A percentile compares a stretch with the other conserved stretches of the same genome.
phyloP scores from a whole-genome alignment of 202 grass and related monocot species.

The Saccharum hybrid region DNA sequence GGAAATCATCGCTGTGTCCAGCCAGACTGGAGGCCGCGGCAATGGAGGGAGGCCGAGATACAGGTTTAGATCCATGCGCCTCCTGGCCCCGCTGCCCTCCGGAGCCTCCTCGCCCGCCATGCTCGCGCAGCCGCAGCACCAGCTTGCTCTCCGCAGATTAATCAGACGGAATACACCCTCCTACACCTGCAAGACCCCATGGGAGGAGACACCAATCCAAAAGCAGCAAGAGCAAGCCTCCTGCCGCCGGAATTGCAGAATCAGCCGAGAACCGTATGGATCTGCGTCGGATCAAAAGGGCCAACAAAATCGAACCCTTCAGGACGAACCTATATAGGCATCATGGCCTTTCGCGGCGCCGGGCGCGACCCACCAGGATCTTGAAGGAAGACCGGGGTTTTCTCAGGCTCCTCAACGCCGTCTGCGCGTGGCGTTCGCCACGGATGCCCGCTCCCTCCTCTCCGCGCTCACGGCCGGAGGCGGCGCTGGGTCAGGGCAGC shows the following conservation, averaged over 20 bases:
- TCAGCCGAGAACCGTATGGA: not conserved
- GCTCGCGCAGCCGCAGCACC: not conserved
- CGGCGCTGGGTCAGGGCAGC: not conserved
- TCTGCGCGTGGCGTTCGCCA: not conserved
- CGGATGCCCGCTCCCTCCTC: not conserved
- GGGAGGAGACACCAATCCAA: conserved; percentile 4
- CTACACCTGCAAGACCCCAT: conserved; percentile 1
- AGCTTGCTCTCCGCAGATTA: not conserved
- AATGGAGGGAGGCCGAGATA: conserved; percentile 51
- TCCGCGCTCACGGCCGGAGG: not conserved
- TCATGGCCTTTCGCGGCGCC: not conserved
- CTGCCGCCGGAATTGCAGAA: not conserved
- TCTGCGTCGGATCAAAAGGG: not conserved
- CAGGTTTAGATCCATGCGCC: conserved; percentile 67
- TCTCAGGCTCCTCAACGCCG: conserved; percentile 3
- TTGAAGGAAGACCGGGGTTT: not conserved
- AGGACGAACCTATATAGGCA: not conserved
- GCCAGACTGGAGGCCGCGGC: conserved; percentile 48
- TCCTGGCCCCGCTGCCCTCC: conserved; percentile 38
- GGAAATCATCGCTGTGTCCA: conserved; percentile 23
- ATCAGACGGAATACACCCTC: not conserved
- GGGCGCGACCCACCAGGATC: not conserved
- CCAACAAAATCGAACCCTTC: not conserved
- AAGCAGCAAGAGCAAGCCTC: not conserved
- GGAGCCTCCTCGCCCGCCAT: conserved; percentile 48